Percentiles rank a stretch among this genome's conserved stretches.
Conservation (phyloP, 148 eudicot genomes). For the Oxyria digyna region DNA sequence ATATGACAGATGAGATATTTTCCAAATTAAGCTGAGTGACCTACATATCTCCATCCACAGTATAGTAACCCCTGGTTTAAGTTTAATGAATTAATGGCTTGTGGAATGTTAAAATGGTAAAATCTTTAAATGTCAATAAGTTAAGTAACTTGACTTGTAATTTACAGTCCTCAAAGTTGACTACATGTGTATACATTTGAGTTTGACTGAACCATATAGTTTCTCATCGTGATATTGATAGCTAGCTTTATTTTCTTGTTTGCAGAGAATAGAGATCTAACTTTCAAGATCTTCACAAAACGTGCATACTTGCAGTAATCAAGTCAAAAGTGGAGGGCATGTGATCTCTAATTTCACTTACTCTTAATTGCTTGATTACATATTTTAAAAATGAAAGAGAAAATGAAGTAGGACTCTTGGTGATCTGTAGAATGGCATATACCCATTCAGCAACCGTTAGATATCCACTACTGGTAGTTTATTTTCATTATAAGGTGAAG, state of each 20-base stretch:
- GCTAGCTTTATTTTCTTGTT: background rate
- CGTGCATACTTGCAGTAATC: background rate
- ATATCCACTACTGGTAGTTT: background rate
- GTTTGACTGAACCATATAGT: no score
- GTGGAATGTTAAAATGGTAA: no score
- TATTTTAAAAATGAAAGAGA: background rate
- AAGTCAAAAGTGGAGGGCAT: background rate
- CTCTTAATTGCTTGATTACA: background rate
- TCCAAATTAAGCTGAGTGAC: background rate
- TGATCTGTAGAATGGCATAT: background rate
- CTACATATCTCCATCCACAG: background rate
- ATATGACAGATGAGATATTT: background rate
- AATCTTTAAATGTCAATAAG: no score
- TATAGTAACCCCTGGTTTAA: no score
- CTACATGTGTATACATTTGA: no score
- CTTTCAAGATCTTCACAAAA: background rate
- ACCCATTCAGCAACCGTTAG: background rate
- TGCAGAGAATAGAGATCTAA: background rate
- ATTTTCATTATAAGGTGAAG: background rate
- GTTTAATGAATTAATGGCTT: no score
- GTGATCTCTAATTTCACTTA: constrained; percentile 2
- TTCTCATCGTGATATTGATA: background rate
- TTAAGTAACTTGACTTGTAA: no score
- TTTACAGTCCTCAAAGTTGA: no score
- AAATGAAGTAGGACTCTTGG: no score